Percentiles rank a stretch among this genome's conserved stretches.
phyloP scores from a whole-genome alignment of 2,329 filamentous ascomycete genomes.

The Scytalidium lignicola region DNA sequence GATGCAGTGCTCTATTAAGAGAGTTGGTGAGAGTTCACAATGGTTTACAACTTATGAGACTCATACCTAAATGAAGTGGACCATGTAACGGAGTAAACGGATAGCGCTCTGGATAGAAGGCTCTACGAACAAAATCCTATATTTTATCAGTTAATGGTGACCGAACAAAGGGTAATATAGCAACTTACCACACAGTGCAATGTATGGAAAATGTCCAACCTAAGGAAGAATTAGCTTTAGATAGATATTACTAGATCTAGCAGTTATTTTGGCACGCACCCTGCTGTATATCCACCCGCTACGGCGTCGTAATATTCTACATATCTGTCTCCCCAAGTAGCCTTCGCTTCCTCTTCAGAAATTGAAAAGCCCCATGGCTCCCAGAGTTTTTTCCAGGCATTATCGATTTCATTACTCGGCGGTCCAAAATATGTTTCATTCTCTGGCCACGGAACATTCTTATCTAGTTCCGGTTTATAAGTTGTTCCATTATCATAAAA shows the following conservation, averaged over 20 bases:
- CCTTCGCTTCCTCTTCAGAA: constrained; percentile 3
- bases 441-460: background rate
- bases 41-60: background rate
- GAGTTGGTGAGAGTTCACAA: background rate
- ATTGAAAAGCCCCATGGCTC: background rate
- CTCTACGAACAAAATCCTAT: background rate
- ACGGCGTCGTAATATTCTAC: background rate
- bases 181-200: constrained; percentile 2
- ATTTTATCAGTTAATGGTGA: background rate
- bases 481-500: background rate
- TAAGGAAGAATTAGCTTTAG: background rate
- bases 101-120: background rate
- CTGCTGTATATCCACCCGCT: background rate
- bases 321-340: background rate
- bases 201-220: constrained; percentile 1
- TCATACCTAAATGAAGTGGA: background rate
- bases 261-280: background rate
- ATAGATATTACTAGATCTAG: background rate
- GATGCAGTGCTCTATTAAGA: constrained; percentile 1
- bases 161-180: background rate
- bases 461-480: background rate
- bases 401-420: background rate
- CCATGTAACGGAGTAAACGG: background rate
- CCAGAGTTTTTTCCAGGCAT: background rate
- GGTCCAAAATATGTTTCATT: background rate